Percentiles rank a stretch among this genome's conserved stretches.
These are phyloP conservation scores for Dendrobium catenatum DNA, from an alignment of 106 monocot species.

Conservation along the genomic window DNA sequence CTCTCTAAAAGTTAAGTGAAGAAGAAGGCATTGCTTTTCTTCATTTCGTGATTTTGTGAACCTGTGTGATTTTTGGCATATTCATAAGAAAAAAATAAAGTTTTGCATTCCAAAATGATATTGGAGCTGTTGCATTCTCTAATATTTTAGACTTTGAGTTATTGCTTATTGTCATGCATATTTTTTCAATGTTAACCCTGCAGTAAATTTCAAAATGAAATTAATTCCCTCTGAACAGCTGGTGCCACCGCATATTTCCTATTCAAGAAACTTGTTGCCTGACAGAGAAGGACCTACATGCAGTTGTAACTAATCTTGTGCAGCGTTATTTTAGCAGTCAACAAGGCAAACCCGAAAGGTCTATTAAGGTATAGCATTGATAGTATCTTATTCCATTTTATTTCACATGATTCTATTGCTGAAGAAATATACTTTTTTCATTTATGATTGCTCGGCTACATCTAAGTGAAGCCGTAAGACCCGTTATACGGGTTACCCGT, in stretches of 20 bases:
- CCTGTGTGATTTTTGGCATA: neutral
- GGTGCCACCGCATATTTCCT: constrained; percentile 96
- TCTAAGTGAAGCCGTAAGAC: too few species aligned
- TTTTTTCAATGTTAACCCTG: neutral
- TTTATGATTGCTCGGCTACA: neutral
- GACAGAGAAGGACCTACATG: constrained; percentile 45
- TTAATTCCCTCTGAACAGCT: constrained; percentile 39
- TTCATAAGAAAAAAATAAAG: neutral
- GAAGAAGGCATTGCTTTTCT: neutral
- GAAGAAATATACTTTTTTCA: neutral
- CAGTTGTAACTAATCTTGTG: constrained; percentile 63
- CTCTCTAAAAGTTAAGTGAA: too few species aligned
- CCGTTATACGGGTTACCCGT: too few species aligned
- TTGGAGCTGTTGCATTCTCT: neutral
- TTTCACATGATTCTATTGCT: neutral
- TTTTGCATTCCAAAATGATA: neutral
- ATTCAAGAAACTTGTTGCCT: constrained; percentile 88
- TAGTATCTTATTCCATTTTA: neutral
- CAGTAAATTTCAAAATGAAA: neutral
- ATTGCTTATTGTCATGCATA: neutral
- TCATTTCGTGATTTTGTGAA: neutral
- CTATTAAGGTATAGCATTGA: constrained; percentile 70
- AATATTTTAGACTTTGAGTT: neutral
- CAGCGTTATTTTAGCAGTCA: constrained; percentile 30
- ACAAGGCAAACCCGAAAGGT: constrained; percentile 19